Conservation (phyloP, 495 filamentous ascomycete species). For the Hypoxylon crocopeplum region DNA sequence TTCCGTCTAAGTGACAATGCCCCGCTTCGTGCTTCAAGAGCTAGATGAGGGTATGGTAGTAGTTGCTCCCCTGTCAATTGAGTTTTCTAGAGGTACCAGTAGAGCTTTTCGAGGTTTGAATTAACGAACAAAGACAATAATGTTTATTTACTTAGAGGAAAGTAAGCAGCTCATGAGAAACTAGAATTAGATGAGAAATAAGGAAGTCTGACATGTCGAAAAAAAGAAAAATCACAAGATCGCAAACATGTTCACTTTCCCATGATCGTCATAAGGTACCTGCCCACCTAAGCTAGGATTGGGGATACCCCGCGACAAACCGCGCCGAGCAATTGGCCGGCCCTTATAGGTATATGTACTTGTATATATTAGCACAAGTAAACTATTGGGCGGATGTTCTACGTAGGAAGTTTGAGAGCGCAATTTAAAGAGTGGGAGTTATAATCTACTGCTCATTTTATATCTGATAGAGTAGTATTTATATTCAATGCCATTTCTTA, state of each 20-base stretch:
- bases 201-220: background rate
- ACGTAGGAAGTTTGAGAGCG: too few relatives aligned
- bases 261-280: slow-evolving; percentile 36
- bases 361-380: too few relatives aligned
- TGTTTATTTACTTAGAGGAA: background rate
- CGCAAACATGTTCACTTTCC: slow-evolving; percentile 31
- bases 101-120: background rate
- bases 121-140: background rate
- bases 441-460: too few relatives aligned
- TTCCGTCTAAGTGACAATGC: slow-evolving; percentile 13
- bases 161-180: background rate
- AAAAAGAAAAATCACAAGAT: slow-evolving; percentile 33
- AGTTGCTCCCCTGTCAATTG: slow-evolving; percentile 6
- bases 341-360: background rate
- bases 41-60: background rate
- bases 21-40: slow-evolving; percentile 23
- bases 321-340: slow-evolving; percentile 37
- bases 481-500: too few relatives aligned
- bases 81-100: slow-evolving; percentile 1
- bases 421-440: too few relatives aligned
- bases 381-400: too few relatives aligned
- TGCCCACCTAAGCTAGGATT: slow-evolving; percentile 35
- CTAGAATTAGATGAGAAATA: background rate
- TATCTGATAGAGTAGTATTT: too few relatives aligned
- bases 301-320: slow-evolving; percentile 33